These are phyloP conservation scores for Mycena alexandri DNA, from an alignment of 768 basidiomycete species.

Conservation along the genomic window DNA sequence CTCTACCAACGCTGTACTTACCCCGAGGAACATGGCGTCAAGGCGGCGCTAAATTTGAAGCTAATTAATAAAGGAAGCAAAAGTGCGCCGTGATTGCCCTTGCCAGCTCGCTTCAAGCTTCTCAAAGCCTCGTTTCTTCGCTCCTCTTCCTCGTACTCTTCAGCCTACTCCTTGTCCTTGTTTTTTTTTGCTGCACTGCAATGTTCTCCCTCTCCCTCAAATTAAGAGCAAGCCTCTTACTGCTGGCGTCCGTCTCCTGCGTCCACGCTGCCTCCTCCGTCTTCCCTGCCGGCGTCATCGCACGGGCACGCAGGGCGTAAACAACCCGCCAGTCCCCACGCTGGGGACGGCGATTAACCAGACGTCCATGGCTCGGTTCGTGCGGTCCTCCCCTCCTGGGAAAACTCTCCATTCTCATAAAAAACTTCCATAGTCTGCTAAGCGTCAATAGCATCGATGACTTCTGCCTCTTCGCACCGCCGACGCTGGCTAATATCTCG, in stretches of 20 bases:
- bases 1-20: no score
- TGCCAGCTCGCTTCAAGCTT: no score
- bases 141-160: no score
- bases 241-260: background rate
- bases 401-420: no score
- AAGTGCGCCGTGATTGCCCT: background rate
- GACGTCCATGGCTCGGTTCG: conserved; percentile 17
- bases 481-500: conserved; percentile 46
- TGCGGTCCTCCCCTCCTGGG: no score
- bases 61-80: background rate
- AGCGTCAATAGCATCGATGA: conserved; percentile 58
- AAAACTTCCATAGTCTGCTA: conserved; percentile 49
- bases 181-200: no score
- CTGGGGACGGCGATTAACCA: conserved; percentile 28
- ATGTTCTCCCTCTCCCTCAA: no score
- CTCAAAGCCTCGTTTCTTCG: no score
- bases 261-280: conserved; percentile 19
- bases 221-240: no score
- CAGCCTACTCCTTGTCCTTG: no score
- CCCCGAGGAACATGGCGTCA: no score
- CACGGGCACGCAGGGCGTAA: conserved; percentile 26
- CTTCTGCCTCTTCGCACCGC: conserved; percentile 60
- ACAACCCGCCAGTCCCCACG: conserved; percentile 20
- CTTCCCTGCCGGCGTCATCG: conserved; percentile 28
- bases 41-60: background rate